Evolutionary conservation across 1,284 basidiomycete genomes (phyloP).

Genomic region (Fomitiporia mediterranea): DNA sequence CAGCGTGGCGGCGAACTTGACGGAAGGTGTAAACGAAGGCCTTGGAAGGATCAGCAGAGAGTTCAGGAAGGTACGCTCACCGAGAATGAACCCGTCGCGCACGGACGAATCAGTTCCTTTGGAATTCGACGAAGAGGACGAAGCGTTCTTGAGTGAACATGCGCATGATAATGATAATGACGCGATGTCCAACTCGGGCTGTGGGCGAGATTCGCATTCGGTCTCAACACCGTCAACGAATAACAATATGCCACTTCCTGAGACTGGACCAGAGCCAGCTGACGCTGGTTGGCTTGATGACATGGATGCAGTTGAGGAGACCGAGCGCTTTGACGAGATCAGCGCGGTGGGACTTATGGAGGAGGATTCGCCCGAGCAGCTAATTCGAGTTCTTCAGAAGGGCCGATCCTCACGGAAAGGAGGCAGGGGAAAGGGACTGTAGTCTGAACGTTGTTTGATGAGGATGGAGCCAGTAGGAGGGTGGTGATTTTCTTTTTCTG

Average conservation of each 20-base stretch:
- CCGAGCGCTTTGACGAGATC: slow-evolving; percentile 60
- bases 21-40: slow-evolving; percentile 57
- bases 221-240: slow-evolving; percentile 38
- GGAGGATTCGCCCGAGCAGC: slow-evolving; percentile 37
- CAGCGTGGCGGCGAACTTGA: slow-evolving; percentile 41
- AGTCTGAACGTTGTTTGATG: background rate
- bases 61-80: slow-evolving; percentile 44
- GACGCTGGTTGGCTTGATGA: slow-evolving; percentile 49
- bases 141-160: slow-evolving; percentile 41
- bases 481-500: background rate
- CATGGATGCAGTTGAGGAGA: slow-evolving; percentile 54
- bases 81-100: slow-evolving; percentile 27
- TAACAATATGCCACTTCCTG: slow-evolving; percentile 32
- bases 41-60: slow-evolving; percentile 50
- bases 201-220: slow-evolving; percentile 29
- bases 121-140: slow-evolving; percentile 70
- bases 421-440: background rate
- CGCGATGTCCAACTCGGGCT: slow-evolving; percentile 30
- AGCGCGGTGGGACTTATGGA: slow-evolving; percentile 56
- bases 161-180: slow-evolving; percentile 23
- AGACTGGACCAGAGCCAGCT: slow-evolving; percentile 53
- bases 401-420: slow-evolving; percentile 2
- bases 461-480: background rate
- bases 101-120: slow-evolving; percentile 44
- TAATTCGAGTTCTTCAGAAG: slow-evolving; percentile 18